Base-by-base conservation (phyloP, 2,329 filamentous ascomycete species). In the Ophiostoma angusticollis region DNA sequence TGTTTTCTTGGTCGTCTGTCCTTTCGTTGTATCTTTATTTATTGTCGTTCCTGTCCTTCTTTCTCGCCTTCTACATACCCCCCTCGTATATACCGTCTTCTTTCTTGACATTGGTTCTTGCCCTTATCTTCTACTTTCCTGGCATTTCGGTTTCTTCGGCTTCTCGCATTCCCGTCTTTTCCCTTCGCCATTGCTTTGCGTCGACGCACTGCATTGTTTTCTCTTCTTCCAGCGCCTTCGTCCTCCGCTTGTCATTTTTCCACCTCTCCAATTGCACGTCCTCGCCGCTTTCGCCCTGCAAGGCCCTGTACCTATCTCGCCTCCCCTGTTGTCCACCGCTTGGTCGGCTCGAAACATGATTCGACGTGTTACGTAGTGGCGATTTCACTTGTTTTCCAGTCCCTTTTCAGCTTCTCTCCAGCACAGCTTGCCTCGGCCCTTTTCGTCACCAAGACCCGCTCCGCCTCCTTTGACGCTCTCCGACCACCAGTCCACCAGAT, bases 341-440 rank as follows among this genome's bases (percentile, higher is more conserved):
- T 16, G 33, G 25, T 19, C 34, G 17, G 24, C 24, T 14, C 29
- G 23, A 31, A 41, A 28, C 36, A 45, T 47, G 43, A 45, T 45
- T 47, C 38, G 40, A 40, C 33, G 35, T 36, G 17, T 23, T 37
- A 27, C 35, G 35, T 35, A 39, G 45, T 45, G 38, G 40, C 40
- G 36, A 44, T 31, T 37, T 37, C 31, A n/a, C 12, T 30, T 17
- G 8, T 18, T 31, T 33, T 29, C 33, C 25, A 18, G 9, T 22
- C 17, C 23, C 28, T 4, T 16, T 30, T 14, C n/a, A n/a, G n/a
- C n/a, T n/a, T n/a, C n/a, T n/a, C n/a, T n/a, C n/a, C n/a, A n/a
- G n/a, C n/a, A n/a, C n/a, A n/a, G n/a, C n/a, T n/a, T n/a, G n/a
- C n/a, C n/a, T n/a, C n/a, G n/a, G n/a, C n/a, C n/a, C 4, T 34